These are phyloP conservation scores for Paecilomyces formosus DNA, from an alignment of 2,329 filamentous ascomycete genomes.

Conservation along the genomic window DNA sequence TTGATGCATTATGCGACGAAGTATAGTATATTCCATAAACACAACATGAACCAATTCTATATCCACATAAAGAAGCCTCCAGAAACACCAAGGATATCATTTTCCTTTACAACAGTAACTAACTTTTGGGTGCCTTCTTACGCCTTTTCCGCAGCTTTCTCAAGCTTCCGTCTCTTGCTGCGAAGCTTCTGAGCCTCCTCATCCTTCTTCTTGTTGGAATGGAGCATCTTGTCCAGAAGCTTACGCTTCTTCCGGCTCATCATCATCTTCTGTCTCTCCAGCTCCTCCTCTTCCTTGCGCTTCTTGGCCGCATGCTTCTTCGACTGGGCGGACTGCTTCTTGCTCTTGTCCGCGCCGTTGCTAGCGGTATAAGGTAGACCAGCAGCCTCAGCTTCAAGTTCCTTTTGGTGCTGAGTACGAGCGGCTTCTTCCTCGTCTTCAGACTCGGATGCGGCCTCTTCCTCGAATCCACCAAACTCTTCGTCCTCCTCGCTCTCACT, in stretches of 20 bases:
- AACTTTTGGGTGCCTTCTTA: constrained; percentile 17
- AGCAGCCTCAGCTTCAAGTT: constrained; percentile 85
- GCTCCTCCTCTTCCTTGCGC: constrained; percentile 69
- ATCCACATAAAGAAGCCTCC: background rate
- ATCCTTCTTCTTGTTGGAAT: constrained; percentile 89
- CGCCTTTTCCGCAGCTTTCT: constrained; percentile 44
- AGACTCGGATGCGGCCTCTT: constrained; percentile 39
- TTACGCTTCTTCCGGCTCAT: constrained; percentile 96
- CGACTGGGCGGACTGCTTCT: constrained; percentile 62
- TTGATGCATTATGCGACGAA: background rate
- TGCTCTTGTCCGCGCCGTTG: constrained; percentile 47
- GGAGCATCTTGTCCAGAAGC: constrained; percentile 94
- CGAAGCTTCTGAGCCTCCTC: constrained; percentile 81
- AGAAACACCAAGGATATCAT: constrained; percentile 1
- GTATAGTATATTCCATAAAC: background rate
- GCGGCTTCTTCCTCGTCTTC: constrained; percentile 55
- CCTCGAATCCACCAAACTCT: constrained; percentile 46
- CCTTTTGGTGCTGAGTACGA: constrained; percentile 69
- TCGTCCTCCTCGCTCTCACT: constrained; percentile 33
- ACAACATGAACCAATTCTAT: background rate
- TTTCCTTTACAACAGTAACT: constrained; percentile 18
- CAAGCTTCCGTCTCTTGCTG: constrained; percentile 82
- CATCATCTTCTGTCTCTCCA: constrained; percentile 95
- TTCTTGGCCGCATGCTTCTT: constrained; percentile 62
- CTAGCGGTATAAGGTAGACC: constrained; percentile 48